Evolutionary conservation across 805 yeast species (phyloP).

Genomic region (Ogataea saltuana): DNA sequence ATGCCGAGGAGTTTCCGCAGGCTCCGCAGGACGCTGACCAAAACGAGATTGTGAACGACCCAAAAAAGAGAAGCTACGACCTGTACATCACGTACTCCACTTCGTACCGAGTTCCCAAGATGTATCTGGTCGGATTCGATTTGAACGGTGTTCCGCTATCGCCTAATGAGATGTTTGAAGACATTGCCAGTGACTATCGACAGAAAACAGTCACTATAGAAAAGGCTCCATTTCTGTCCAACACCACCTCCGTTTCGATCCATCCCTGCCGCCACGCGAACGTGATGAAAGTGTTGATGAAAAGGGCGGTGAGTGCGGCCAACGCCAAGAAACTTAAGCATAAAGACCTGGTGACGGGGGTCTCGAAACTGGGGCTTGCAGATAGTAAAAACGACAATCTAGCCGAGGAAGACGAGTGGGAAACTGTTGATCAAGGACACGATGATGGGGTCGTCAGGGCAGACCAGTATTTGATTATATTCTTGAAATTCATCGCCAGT

Average conservation of each 20-base stretch:
- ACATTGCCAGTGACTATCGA: slow-evolving; percentile 86
- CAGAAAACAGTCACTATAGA: slow-evolving; percentile 97
- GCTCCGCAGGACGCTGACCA: slow-evolving; percentile 33
- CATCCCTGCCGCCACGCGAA: slow-evolving; percentile 96
- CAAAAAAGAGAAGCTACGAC: slow-evolving; percentile 72
- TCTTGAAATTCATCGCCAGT: slow-evolving; percentile 91
- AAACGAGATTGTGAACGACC: slow-evolving; percentile 38
- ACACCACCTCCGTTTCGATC: slow-evolving; percentile 79
- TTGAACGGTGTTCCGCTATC: slow-evolving; percentile 81
- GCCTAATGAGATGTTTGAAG: slow-evolving; percentile 93
- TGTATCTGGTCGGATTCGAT: slow-evolving; percentile 87
- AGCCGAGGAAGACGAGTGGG: slow-evolving; percentile 50
- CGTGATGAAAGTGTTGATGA: slow-evolving; percentile 88
- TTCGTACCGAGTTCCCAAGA: slow-evolving; percentile 91
- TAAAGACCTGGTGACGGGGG: slow-evolving; percentile 39
- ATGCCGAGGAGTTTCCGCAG: slow-evolving; percentile 38
- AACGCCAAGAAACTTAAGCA: slow-evolving; percentile 35
- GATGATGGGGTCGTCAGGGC: slow-evolving; percentile 58
- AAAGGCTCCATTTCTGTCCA: slow-evolving; percentile 77
- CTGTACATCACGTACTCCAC: slow-evolving; percentile 91
- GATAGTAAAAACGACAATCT: slow-evolving; percentile 33
- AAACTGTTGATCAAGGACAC: slow-evolving; percentile 43
- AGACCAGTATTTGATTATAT: slow-evolving; percentile 87
- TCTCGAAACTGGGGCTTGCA: slow-evolving; percentile 50
- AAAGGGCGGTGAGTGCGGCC: slow-evolving; percentile 59